Conservation (phyloP, 768 basidiomycete genomes). For the Leccinellum rugosiceps region DNA sequence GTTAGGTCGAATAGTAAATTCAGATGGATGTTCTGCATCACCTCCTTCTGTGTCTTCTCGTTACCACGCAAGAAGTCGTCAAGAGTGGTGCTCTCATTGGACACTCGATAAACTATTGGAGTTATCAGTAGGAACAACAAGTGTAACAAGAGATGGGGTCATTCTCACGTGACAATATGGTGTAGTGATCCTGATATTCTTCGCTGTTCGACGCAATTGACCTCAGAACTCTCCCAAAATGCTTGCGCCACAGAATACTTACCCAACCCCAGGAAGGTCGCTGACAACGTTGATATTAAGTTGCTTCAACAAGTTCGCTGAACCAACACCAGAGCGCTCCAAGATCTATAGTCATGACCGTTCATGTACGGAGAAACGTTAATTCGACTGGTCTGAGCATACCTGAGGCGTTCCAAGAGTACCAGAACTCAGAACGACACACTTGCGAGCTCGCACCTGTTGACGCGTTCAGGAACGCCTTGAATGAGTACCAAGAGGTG, state of each 20-base stretch:
- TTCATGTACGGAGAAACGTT: background rate
- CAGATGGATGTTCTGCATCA: constrained; percentile 11
- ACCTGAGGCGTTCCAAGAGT: constrained; percentile 66
- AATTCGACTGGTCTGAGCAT: background rate
- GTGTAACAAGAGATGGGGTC: background rate
- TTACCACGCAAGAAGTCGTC: constrained; percentile 73
- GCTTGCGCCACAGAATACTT: constrained; percentile 18
- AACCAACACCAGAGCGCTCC: constrained; percentile 70
- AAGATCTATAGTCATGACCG: constrained; percentile 43
- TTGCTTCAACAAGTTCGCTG: constrained; percentile 50
- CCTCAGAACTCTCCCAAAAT: background rate
- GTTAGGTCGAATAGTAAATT: background rate
- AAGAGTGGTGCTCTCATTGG: constrained; percentile 57
- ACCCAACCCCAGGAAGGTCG: constrained; percentile 71
- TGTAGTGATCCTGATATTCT: constrained; percentile 74
- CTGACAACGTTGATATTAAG: constrained; percentile 60
- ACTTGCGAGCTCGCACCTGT: constrained; percentile 56
- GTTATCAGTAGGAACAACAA: background rate
- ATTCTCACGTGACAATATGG: constrained; percentile 55
- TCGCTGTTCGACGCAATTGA: constrained; percentile 38
- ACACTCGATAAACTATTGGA: constrained; percentile 58
- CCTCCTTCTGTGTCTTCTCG: constrained; percentile 54
- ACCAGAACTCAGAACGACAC: constrained; percentile 61
- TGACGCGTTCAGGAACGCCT: background rate
- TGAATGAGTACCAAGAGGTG: background rate